Evolutionary conservation across 192 early-diverging fungal species (phyloP).

Genomic region (Cetraspora pellucida): DNA sequence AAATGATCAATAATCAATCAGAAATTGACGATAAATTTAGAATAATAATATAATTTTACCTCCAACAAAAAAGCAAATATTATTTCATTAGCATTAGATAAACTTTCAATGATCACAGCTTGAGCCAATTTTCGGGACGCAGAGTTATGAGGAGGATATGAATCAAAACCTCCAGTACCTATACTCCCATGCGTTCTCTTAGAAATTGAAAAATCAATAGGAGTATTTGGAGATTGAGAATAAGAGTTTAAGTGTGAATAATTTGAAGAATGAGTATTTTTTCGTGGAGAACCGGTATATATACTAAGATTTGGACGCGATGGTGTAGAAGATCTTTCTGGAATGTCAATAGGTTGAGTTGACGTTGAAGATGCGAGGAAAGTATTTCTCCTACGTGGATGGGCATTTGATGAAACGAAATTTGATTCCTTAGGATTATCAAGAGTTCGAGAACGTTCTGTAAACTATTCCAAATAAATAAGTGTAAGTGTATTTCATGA

Average conservation of each 20-base stretch:
- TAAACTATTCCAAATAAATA: not conserved
- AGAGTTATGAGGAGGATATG: slow-evolving; percentile 36
- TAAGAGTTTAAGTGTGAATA: not conserved
- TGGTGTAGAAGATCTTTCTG: not conserved
- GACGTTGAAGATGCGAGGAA: not conserved
- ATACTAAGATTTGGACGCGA: slow-evolving; percentile 25
- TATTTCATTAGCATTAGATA: slow-evolving; percentile 42
- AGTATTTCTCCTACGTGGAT: slow-evolving; percentile 14
- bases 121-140: slow-evolving; percentile 39
- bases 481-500: no score
- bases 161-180: slow-evolving; percentile 19
- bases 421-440: not conserved
- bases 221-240: slow-evolving; percentile 30
- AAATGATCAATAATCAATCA: not conserved
- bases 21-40: not conserved
- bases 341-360: not conserved
- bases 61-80: slow-evolving; percentile 42
- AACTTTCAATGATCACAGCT: slow-evolving; percentile 46
- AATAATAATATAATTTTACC: slow-evolving; percentile 34
- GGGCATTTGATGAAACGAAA: not conserved
- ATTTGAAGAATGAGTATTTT: slow-evolving; percentile 16
- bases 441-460: not conserved
- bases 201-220: slow-evolving; percentile 45
- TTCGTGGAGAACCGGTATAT: slow-evolving; percentile 22
- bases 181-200: slow-evolving; percentile 42